These are phyloP conservation scores for Teratosphaeria viscida DNA, from an alignment of 2,329 filamentous ascomycete genomes.

Conservation along the genomic window DNA sequence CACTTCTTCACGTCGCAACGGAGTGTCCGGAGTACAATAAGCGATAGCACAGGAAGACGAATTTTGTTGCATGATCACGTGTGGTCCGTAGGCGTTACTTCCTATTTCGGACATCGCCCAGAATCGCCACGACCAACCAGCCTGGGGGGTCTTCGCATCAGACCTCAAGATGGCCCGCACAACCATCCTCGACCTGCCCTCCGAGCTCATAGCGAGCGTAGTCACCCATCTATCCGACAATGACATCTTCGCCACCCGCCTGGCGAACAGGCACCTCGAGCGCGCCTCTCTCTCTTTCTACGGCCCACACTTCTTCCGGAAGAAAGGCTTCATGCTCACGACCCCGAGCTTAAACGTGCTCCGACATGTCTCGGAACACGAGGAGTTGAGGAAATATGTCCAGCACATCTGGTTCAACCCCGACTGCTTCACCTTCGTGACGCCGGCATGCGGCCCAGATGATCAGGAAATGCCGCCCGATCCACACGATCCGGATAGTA, in stretches of 20 bases:
- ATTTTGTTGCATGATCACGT: neutral
- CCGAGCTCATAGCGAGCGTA: slow-evolving; percentile 19
- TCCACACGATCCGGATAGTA: slow-evolving; percentile 6
- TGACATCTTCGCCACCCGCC: slow-evolving; percentile 15
- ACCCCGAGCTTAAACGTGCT: slow-evolving; percentile 15
- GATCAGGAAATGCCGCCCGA: slow-evolving; percentile 9
- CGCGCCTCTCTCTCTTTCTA: slow-evolving; percentile 16
- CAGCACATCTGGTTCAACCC: slow-evolving; percentile 27
- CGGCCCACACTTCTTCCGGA: slow-evolving; percentile 22
- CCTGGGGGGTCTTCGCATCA: neutral
- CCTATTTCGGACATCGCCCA: neutral
- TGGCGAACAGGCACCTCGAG: slow-evolving; percentile 13
- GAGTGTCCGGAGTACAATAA: neutral
- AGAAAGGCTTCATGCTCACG: slow-evolving; percentile 24
- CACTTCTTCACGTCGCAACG: neutral
- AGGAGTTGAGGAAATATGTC: slow-evolving; percentile 16
- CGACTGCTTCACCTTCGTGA: slow-evolving; percentile 12
- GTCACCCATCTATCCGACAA: slow-evolving; percentile 12
- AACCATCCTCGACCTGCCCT: slow-evolving; percentile 14
- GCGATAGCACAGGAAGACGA: neutral
- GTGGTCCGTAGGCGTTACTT: neutral
- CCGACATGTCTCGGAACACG: slow-evolving; percentile 12
- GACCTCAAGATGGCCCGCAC: neutral
- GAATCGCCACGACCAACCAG: neutral
- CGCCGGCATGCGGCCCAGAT: slow-evolving; percentile 12